Evolutionary conservation across 768 basidiomycete species (phyloP).

Genomic region (Rhizopogon roseolus): DNA sequence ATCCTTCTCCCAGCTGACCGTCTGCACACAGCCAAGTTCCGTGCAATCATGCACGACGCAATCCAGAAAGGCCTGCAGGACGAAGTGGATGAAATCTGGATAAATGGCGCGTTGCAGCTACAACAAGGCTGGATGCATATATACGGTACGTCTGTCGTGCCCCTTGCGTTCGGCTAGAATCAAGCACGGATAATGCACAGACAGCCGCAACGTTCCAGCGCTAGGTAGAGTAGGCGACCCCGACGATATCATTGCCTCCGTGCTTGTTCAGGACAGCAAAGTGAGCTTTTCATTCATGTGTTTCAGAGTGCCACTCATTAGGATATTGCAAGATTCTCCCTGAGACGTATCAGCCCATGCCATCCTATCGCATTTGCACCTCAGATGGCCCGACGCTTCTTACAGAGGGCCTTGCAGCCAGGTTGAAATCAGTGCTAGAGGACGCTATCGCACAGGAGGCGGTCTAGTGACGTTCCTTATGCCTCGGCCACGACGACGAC

Average conservation of each 20-base stretch:
- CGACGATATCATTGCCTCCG: conserved; percentile 78
- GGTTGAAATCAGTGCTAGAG: conserved; percentile 38
- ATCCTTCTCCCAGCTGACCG: background rate
- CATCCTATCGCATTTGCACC: conserved; percentile 77
- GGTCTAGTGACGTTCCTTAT: background rate
- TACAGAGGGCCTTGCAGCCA: conserved; percentile 57
- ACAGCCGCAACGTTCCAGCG: conserved; percentile 70
- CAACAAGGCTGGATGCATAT: conserved; percentile 88
- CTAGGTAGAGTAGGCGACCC: conserved; percentile 75
- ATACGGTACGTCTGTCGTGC: conserved; percentile 37
- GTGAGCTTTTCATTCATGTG: conserved; percentile 26
- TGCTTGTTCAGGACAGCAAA: conserved; percentile 66
- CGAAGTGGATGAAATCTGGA: conserved; percentile 61
- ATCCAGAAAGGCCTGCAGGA: conserved; percentile 51
- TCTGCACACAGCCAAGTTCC: conserved; percentile 46
- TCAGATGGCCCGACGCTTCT: conserved; percentile 65
- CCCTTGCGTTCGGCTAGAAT: background rate
- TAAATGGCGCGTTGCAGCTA: conserved; percentile 57
- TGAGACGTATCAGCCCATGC: conserved; percentile 81
- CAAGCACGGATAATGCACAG: conserved; percentile 27
- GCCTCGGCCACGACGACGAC: background rate
- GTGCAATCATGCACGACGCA: conserved; percentile 54
- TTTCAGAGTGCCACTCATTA: background rate
- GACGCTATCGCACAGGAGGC: conserved; percentile 27
- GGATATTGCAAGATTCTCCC: conserved; percentile 45